Evolutionary conservation across 2,329 filamentous ascomycete genomes (phyloP), one percentile per base, ranked within the genome.

Genomic region (Pyrenochaeta sp.): DNA sequence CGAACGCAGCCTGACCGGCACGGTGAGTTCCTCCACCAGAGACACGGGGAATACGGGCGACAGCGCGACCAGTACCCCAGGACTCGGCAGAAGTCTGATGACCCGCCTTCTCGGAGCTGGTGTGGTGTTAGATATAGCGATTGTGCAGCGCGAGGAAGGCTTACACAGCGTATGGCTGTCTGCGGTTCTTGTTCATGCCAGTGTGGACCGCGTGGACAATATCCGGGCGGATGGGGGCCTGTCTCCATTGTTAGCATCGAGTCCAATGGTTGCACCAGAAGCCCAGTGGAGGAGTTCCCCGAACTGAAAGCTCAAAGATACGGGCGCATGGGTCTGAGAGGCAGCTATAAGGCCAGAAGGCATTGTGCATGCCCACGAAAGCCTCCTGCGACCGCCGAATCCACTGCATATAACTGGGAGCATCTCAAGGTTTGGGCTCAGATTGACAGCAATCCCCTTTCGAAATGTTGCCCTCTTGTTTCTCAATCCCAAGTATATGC

Each of bases 1-100:
- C 95, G 84, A 98, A 99, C 76, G 95, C 95, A 83, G 95, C 95
- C 88, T 99, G 95, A 87, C 95, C 95, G 80, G 95, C 95, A 88
- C 95, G 94, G 90, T 99, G 95, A 82, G 95, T 99, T 92, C 95
- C 95, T 87, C 95, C 94, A 89, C 95, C 95, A 81, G 95, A 98
- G 83, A 99, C 95, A 97, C 95, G 95, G 79, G 96, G 95, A 79
- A 99, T 99, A 98, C 95, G 95, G 83, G 95, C 96, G 80, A 99
- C 95, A 84, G 95, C 95, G 85, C 95, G 95, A 66, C 71, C 94
- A 86, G 94, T 98, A 90, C 94, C 94, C 95, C 95, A 99, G 74
- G 96, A 99, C 89, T 99, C 95, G 81, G 95, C 95, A 84, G 92
- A 97, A 81, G 95, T 99, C 88, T 99, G 95, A 87, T 99, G 95